phyloP scores from a whole-genome alignment of 73 alveolate species.

The Paramecium sonneborni region DNA sequence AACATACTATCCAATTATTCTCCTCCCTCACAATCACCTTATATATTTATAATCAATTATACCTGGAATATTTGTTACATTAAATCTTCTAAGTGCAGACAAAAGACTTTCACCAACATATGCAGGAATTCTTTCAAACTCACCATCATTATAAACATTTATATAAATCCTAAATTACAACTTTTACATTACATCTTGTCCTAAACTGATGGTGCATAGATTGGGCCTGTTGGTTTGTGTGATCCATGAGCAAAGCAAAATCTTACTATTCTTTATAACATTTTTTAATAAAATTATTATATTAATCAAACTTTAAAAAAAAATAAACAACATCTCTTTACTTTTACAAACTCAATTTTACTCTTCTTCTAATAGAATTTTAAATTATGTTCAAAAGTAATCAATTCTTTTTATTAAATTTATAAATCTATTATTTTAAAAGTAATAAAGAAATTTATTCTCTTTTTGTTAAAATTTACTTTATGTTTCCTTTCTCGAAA shows the following conservation, averaged over 20 bases:
- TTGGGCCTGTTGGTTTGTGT: constrained; percentile 49
- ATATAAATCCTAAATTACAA: constrained; percentile 1
- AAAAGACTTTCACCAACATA: constrained; percentile 61
- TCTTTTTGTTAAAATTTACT: no score
- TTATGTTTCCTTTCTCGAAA: no score
- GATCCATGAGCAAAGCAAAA: constrained; percentile 13
- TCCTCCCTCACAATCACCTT: constrained; percentile 69
- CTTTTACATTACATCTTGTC: constrained; percentile 11
- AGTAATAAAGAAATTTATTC: no score
- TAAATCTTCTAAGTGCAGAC: constrained; percentile 61
- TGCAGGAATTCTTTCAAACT: constrained; percentile 67
- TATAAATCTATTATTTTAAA: no score
- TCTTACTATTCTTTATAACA: constrained; percentile 12
- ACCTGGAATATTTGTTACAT: constrained; percentile 62
- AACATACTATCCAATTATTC: constrained; percentile 59
- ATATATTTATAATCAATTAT: not conserved
- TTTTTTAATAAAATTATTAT: not conserved
- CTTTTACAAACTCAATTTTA: no score
- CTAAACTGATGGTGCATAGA: constrained; percentile 51
- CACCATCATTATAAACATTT: constrained; percentile 54
- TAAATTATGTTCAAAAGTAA: no score
- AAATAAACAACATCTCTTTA: no score
- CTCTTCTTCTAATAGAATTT: no score
- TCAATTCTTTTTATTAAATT: no score
- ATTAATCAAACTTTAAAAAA: not conserved